A percentile compares a stretch with the other conserved stretches of the same genome.
Conservation (phyloP, 805 yeast species). For the Jamesozyma hellenica region DNA sequence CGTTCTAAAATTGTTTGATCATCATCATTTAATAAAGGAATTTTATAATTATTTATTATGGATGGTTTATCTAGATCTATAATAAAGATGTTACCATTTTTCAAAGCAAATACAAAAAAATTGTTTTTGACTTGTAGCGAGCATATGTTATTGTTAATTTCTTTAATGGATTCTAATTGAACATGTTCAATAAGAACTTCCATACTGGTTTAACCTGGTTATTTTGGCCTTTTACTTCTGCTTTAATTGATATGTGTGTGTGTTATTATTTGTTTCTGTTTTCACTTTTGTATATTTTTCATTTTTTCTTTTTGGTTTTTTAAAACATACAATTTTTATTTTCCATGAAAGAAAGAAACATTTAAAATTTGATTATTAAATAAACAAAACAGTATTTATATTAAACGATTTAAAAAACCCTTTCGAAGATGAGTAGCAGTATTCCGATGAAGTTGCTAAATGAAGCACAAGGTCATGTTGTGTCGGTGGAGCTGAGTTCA, state of each 20-base stretch:
- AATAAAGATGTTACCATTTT: conserved; percentile 45
- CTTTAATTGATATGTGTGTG: too few relatives aligned
- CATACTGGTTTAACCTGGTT: conserved; percentile 7
- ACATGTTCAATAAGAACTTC: conserved; percentile 27
- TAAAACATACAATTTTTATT: too few relatives aligned
- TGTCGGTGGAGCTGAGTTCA: conserved; percentile 70
- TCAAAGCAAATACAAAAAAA: conserved; percentile 44
- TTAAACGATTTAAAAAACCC: too few relatives aligned
- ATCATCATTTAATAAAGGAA: conserved; percentile 21
- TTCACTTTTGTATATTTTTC: too few relatives aligned
- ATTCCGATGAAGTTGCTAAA: conserved; percentile 78
- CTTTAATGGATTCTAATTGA: conserved; percentile 45
- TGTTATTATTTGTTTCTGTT: too few relatives aligned
- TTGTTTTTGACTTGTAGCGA: conserved; percentile 48
- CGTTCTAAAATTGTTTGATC: conserved; percentile 13
- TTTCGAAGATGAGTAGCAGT: conserved; percentile 4
- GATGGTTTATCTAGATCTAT: conserved; percentile 61
- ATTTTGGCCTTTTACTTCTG: too few relatives aligned
- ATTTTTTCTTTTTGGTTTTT: too few relatives aligned
- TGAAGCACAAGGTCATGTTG: conserved; percentile 84
- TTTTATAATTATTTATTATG: conserved; percentile 36
- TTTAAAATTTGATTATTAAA: too few relatives aligned
- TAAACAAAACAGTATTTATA: too few relatives aligned
- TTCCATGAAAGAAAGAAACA: too few relatives aligned
- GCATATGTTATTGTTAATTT: conserved; percentile 34